Evolutionary conservation across 352 stramenopile genomes (phyloP), one percentile per base, ranked within the genome.

Genomic region (Pythium dissimile): DNA sequence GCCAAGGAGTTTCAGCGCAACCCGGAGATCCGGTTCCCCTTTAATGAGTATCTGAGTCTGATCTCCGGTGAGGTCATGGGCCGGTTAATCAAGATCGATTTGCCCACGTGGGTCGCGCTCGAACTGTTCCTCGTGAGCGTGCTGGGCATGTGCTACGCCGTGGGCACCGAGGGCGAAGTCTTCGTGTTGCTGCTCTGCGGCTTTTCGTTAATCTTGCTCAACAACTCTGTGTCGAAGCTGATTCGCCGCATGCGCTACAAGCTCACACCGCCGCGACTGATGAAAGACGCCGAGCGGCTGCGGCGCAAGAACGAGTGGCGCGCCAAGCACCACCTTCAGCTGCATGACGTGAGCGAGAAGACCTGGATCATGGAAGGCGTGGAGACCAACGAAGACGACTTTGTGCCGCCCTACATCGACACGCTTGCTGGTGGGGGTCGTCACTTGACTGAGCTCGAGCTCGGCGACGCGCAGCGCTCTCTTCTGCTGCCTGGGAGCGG

Each of bases 41-140:
- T 91, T 60, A 83, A 91, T 54, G 78, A 89, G 50, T 91, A 91
- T 49, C 69, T 91, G 7, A 77, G 75, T 11, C 80, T 89, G 52
- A 86, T 91, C 49, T 89, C 78, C 1, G 81, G 81, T 15, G 78
- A 88, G 54, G 73, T 87, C 38, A 87, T 91, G 78, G 77, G 59
- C 1, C 55, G 75, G 20, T 64, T 91, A 1, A 88, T 91, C 35
- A 72, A 86, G 62, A 86, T 91, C 55, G 81, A 91, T 46, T 55
- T 80, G 59, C 57, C 73, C 18, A 91, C 81, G 34, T 91, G 81
- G 81, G 18, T 89, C 34, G 75, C 72, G 76, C 23, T 65, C n/a
- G 58, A 65, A 18, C n/a, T 83, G 8, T 68, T 82, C 8, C 65
- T 90, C 13, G 74, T 90, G 18, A 18, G 31, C 18, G 27, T 82